These are phyloP conservation scores for Alternaria sp. DNA, from an alignment of 2,329 filamentous ascomycete species.

Conservation along the genomic window DNA sequence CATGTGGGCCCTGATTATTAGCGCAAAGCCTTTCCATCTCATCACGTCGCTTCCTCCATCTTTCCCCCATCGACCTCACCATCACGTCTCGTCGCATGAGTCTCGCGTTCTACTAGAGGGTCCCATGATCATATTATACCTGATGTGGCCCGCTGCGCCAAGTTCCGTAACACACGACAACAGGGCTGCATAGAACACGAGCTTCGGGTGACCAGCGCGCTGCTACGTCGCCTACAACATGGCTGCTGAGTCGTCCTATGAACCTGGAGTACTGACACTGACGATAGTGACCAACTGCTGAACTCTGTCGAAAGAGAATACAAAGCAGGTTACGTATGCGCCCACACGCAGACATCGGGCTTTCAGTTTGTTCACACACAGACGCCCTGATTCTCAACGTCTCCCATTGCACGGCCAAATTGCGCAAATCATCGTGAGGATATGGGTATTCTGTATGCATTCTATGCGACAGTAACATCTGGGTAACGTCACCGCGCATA, in stretches of 20 bases:
- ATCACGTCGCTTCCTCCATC: neutral
- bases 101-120: neutral
- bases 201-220: neutral
- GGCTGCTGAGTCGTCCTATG: neutral
- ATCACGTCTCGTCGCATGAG: neutral
- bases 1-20: slow-evolving; percentile 7
- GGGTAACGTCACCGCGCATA: neutral
- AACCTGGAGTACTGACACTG: neutral
- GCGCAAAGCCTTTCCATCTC: neutral
- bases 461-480: neutral
- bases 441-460: neutral
- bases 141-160: neutral
- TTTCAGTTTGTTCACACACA: neutral
- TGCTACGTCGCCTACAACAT: neutral
- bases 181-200: slow-evolving; percentile 2
- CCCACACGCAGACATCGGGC: neutral
- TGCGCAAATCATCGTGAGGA: neutral
- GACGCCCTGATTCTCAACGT: neutral
- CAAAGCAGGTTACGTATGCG: neutral
- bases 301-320: neutral
- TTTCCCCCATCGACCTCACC: neutral
- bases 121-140: neutral
- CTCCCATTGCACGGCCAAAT: neutral
- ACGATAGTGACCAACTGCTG: neutral
- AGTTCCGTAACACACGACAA: slow-evolving; percentile 3